Base-by-base conservation (phyloP, 2,329 filamentous ascomycete genomes). In the Pseudopithomyces chartarum region DNA sequence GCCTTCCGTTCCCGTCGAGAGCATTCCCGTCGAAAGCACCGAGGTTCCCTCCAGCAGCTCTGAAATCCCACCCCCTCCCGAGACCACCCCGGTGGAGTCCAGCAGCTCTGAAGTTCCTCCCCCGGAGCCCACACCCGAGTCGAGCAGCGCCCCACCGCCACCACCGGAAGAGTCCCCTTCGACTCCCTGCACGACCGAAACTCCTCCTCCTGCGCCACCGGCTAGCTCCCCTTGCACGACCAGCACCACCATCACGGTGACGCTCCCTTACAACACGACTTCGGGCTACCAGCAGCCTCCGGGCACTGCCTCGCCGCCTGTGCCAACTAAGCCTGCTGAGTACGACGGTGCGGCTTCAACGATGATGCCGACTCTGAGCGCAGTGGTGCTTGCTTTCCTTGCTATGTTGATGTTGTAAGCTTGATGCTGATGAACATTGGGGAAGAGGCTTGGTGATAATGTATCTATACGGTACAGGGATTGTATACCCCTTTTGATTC, bases 351-450 rank as follows among this genome's bases (percentile, higher is more conserved):
- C 48, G 10, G 48, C 48, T 1, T 23, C 48, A 5, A 23, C 17
- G 22, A 42, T 51, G 48, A 32, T 51, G 38, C 48, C 48, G 3
- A 42, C 36, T 17, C 10, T 51, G 22, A 19, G 38, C 22, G 48
- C 38, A 10, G 48, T 40, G 10, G 7, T 42, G 22, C 20, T 51
- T 22, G 23, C 26, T 33, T 51, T 51, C 33, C 22, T 51, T 22
- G 48, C 48, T 33, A 42, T 42, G 23, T 51, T 51, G 23, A 34
- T 51, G 38, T 43, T 51, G 48, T 51, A 51, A 51, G 36, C 38
- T 40, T 42, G 23, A 33, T 43, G 48, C 38, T 42, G 38, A 42
- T 11, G 26, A 23, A 51, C n/a, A 19, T 20, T 42, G 47, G 33
- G 33, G 46, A 47, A 13, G 23, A 22, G 45, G 45, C 13, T 50